Base-by-base conservation (phyloP, 768 basidiomycete genomes). In the Gymnopilus junonius region DNA sequence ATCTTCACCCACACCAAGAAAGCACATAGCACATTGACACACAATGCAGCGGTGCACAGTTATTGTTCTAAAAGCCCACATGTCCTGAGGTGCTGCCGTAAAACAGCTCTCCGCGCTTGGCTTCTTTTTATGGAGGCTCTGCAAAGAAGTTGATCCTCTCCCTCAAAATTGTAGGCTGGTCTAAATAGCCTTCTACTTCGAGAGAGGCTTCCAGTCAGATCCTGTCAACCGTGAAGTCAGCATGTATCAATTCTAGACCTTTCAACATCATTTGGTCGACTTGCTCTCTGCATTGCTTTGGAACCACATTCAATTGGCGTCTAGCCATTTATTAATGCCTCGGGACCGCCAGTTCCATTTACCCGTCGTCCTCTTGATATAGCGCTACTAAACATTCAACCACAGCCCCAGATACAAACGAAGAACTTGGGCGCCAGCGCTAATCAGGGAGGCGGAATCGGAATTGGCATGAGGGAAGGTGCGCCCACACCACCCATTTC, bases 181-280 rank as follows among this genome's bases (percentile, higher is more conserved):
- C 29, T 17, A n/a, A n/a, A 29, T 20, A n/a, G 40, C 8, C 48
- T 51, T 29, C 29, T n/a, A 8, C 48, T 51, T 31, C 29, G 15
- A 17, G n/a, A 17, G n/a, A n/a, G 20, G 37, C 46, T 37, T 59
- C 35, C 39, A 51, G 58, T 59, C 58, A 59, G 58, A 59, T 59
- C 48, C 58, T 59, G 58, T 59, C 58, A 53, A 53, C 6, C 37
- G 5, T 8, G 2, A 37, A 48, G 27, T 29, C 43, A 51, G 48
- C 48, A 17, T 31, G 20, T 32, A 32, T 11, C 20, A 17, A 29
- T 14, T n/a, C n/a, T 3, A 2, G 25, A 15, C 23, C 21, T 43
- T 48, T 11, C 14, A 11, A 48, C 31, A n/a, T n/a, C n/a, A n/a
- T n/a, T 51, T n/a, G n/a, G 29, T 29, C 29, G 27, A 31, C 31